Conservation (phyloP, 2,329 filamentous ascomycete genomes). For the Cladophialophora exuberans region DNA sequence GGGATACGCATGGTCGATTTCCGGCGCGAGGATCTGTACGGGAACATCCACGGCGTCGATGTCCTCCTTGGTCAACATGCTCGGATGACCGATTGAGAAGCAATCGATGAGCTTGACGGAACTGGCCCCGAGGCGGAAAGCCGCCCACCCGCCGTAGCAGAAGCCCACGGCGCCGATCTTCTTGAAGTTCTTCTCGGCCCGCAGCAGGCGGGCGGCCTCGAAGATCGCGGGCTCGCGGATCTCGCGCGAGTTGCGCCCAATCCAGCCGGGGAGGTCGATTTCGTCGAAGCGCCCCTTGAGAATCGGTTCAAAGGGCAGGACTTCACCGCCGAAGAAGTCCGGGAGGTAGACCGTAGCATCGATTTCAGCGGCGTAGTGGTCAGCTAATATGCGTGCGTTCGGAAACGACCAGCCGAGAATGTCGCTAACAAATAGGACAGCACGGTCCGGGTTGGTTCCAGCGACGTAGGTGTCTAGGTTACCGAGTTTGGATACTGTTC, state of each 20-base stretch:
- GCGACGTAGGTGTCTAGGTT: constrained; percentile 46
- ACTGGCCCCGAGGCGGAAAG: constrained; percentile 51
- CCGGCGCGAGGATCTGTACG: constrained; percentile 56
- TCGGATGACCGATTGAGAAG: constrained; percentile 52
- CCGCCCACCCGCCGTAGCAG: constrained; percentile 54
- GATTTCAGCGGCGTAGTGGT: constrained; percentile 49
- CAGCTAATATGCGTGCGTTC: constrained; percentile 51
- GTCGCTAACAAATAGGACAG: constrained; percentile 51
- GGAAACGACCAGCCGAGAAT: constrained; percentile 52
- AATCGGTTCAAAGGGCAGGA: constrained; percentile 45
- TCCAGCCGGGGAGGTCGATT: constrained; percentile 45
- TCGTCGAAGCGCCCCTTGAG: constrained; percentile 40
- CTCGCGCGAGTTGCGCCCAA: constrained; percentile 45
- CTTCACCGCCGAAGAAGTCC: constrained; percentile 45
- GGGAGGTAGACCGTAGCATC: constrained; percentile 52
- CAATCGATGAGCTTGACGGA: constrained; percentile 48
- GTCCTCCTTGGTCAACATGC: constrained; percentile 44
- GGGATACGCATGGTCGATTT: constrained; percentile 50
- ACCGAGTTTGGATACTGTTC: constrained; percentile 42
- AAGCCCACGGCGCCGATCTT: constrained; percentile 52
- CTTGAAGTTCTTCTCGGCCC: constrained; percentile 38
- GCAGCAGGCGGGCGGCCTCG: constrained; percentile 43
- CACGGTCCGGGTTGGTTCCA: constrained; percentile 42
- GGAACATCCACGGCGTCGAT: constrained; percentile 54
- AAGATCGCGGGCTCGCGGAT: constrained; percentile 45